Percentiles rank a stretch among this genome's conserved stretches.
Conservation (phyloP, 768 basidiomycete genomes). For the Kwoniella sp. region DNA sequence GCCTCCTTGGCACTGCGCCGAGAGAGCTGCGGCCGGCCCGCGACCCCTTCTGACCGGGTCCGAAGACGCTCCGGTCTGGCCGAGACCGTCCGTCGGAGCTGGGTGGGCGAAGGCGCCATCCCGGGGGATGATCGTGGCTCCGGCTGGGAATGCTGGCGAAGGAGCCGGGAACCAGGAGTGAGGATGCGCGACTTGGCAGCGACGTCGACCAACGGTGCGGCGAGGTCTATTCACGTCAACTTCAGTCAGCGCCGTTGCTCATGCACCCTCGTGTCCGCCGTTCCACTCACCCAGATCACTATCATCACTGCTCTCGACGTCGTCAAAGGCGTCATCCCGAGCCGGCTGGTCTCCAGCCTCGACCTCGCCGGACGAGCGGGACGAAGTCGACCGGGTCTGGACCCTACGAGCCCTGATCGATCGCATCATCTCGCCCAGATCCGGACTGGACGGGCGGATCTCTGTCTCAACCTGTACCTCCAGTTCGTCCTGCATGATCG, state of each 20-base stretch:
- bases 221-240: conserved; percentile 12
- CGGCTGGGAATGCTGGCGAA: too few species aligned
- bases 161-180: conserved; percentile 25
- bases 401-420: too few species aligned
- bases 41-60: conserved; percentile 2
- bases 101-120: not conserved
- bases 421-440: too few species aligned
- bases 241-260: not conserved
- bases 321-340: too few species aligned
- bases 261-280: not conserved
- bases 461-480: not conserved
- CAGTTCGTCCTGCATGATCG: too few species aligned
- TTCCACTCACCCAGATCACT: conserved; percentile 28
- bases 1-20: conserved; percentile 6
- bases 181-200: conserved; percentile 21
- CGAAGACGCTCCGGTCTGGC: too few species aligned
- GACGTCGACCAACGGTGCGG: conserved; percentile 19
- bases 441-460: conserved; percentile 5
- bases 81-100: conserved; percentile 6
- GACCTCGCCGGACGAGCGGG: too few species aligned
- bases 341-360: too few species aligned
- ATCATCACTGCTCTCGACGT: too few species aligned
- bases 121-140: not conserved
- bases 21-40: not conserved
- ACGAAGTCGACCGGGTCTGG: too few species aligned